These are phyloP conservation scores for Cyberlindnera xishuangbannaensis DNA, from an alignment of 805 yeast genomes.

Conservation along the genomic window DNA sequence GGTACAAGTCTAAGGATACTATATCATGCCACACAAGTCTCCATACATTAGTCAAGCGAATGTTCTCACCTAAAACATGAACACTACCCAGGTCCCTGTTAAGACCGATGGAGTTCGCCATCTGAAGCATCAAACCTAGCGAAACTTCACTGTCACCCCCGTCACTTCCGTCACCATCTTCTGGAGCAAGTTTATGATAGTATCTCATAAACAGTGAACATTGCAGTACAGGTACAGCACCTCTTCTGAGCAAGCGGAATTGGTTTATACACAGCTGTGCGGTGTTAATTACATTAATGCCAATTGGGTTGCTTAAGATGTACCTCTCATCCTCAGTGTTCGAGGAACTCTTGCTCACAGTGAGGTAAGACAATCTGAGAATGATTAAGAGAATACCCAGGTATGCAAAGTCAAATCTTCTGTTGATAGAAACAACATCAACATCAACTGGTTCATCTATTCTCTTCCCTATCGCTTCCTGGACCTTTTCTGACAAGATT, in stretches of 20 bases:
- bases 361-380: conserved; percentile 19
- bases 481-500: conserved; percentile 13
- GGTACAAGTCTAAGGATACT: conserved; percentile 39
- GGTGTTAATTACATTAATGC: conserved; percentile 37
- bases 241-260: conserved; percentile 42
- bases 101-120: conserved; percentile 52
- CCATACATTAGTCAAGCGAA: conserved; percentile 38
- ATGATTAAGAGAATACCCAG: conserved; percentile 19
- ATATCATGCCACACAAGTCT: conserved; percentile 56
- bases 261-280: conserved; percentile 53
- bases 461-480: conserved; percentile 10
- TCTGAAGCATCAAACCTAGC: conserved; percentile 44
- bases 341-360: conserved; percentile 15
- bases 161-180: conserved; percentile 52
- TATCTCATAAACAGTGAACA: conserved; percentile 46
- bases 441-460: conserved; percentile 8
- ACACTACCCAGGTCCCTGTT: conserved; percentile 48
- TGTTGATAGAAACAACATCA: conserved; percentile 9
- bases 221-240: conserved; percentile 48
- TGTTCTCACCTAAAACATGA: conserved; percentile 19
- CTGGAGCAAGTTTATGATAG: conserved; percentile 47
- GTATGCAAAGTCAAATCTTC: conserved; percentile 25
- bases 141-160: conserved; percentile 47
- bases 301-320: conserved; percentile 41
- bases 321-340: conserved; percentile 26